A percentile compares a stretch with the other conserved stretches of the same genome.
phyloP scores from a whole-genome alignment of 345 rosid species.

The Melaleuca quinquenervia region DNA sequence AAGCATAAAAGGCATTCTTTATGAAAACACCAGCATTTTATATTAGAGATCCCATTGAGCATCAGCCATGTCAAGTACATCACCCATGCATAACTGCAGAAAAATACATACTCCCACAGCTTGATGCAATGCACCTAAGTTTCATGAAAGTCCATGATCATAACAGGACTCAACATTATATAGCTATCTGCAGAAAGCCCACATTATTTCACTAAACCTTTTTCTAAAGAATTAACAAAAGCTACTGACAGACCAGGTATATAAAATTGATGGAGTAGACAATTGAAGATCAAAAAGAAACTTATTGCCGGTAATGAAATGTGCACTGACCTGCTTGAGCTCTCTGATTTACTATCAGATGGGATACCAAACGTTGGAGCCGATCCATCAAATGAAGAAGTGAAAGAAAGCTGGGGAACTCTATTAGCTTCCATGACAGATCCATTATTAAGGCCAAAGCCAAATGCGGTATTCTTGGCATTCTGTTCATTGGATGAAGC shows the following conservation, averaged over 20 bases:
- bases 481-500: conserved; percentile 20
- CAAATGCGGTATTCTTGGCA: conserved; percentile 4
- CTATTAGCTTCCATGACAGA: conserved; percentile 8
- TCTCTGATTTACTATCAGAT: conserved; percentile 13
- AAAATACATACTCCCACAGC: neutral
- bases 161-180: neutral
- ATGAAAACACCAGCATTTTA: neutral
- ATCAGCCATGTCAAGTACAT: neutral
- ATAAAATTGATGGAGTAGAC: neutral
- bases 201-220: neutral
- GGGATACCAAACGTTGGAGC: conserved; percentile 6
- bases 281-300: neutral
- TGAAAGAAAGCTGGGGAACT: conserved; percentile 3
- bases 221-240: neutral
- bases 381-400: conserved; percentile 10
- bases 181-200: neutral
- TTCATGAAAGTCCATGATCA: neutral
- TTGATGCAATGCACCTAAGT: neutral
- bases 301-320: neutral
- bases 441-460: conserved; percentile 6
- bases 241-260: neutral
- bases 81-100: neutral
- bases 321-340: conserved; percentile 30
- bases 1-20: neutral
- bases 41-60: neutral